Conservation (phyloP, 2,329 filamentous ascomycete species). For the Diaporthe australafricana region DNA sequence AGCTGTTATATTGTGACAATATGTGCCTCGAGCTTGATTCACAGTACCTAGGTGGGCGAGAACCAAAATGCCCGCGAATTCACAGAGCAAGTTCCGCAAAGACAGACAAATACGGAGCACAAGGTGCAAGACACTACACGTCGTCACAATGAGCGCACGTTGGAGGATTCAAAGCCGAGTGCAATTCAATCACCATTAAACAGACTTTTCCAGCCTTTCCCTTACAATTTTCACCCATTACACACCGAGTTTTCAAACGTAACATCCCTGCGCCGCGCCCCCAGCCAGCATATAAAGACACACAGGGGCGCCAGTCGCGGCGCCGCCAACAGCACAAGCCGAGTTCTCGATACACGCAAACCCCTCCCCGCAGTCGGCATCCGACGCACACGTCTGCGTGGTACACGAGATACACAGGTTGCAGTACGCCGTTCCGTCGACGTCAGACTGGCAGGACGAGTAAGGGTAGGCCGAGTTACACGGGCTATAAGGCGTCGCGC, state of each 20-base stretch:
- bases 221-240: background rate
- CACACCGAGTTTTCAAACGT: background rate
- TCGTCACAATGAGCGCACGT: too few relatives aligned
- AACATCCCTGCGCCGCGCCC: slow-evolving; percentile 25
- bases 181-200: background rate
- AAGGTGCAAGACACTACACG: too few relatives aligned
- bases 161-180: too few relatives aligned
- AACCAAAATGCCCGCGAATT: too few relatives aligned
- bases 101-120: too few relatives aligned
- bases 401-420: slow-evolving; percentile 32
- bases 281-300: slow-evolving; percentile 36
- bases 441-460: slow-evolving; percentile 31
- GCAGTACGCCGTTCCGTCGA: slow-evolving; percentile 34
- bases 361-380: slow-evolving; percentile 32
- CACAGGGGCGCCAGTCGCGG: slow-evolving; percentile 25
- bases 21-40: too few relatives aligned
- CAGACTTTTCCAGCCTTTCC: background rate
- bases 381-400: slow-evolving; percentile 25
- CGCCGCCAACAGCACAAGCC: slow-evolving; percentile 29
- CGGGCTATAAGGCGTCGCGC: slow-evolving; percentile 32
- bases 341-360: slow-evolving; percentile 35
- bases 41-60: too few relatives aligned
- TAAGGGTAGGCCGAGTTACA: slow-evolving; percentile 33
- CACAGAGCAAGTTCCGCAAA: too few relatives aligned
- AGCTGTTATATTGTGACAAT: too few relatives aligned